A percentile compares a stretch with the other conserved stretches of the same genome.
Evolutionary conservation across 192 early-diverging fungal genomes (phyloP).

Genomic region (Umbelopsis isabellina): DNA sequence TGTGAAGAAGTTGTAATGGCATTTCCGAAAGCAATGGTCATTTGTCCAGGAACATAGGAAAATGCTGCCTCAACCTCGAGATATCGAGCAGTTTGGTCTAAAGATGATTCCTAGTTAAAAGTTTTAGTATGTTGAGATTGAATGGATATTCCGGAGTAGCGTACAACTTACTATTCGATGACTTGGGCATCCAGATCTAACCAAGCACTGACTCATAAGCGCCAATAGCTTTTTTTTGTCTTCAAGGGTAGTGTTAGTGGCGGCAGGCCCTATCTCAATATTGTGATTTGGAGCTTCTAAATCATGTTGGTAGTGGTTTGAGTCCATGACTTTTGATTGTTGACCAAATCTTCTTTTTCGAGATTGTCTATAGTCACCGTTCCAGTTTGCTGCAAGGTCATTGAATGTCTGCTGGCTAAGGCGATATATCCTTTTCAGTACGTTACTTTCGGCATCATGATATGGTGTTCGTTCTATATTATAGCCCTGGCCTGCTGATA

Average conservation of each 20-base stretch:
- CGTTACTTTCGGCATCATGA: background rate
- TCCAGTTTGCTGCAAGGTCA: background rate
- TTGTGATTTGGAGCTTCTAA: background rate
- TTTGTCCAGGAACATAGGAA: slow-evolving; percentile 67
- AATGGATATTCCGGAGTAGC: background rate
- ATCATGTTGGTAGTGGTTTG: background rate
- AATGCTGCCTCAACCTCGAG: slow-evolving; percentile 68
- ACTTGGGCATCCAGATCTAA: slow-evolving; percentile 52
- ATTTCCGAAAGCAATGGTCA: slow-evolving; percentile 73
- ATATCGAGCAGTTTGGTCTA: slow-evolving; percentile 47
- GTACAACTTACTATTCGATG: slow-evolving; percentile 45
- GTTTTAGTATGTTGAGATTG: background rate
- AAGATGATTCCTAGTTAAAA: slow-evolving; percentile 41
- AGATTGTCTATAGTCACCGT: background rate
- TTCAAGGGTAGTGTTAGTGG: background rate
- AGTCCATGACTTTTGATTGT: background rate
- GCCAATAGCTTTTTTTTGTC: slow-evolving; percentile 47
- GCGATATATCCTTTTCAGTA: background rate
- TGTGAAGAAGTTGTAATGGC: slow-evolving; percentile 64
- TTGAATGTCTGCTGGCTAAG: background rate
- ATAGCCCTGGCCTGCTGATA: background rate
- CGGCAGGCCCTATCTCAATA: background rate
- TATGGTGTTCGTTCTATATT: background rate
- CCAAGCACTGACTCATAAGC: slow-evolving; percentile 45
- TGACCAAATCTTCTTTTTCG: no score